Evolutionary conservation across 2,329 filamentous ascomycete genomes (phyloP).

Genomic region (Fusarium odoratissimum): DNA sequence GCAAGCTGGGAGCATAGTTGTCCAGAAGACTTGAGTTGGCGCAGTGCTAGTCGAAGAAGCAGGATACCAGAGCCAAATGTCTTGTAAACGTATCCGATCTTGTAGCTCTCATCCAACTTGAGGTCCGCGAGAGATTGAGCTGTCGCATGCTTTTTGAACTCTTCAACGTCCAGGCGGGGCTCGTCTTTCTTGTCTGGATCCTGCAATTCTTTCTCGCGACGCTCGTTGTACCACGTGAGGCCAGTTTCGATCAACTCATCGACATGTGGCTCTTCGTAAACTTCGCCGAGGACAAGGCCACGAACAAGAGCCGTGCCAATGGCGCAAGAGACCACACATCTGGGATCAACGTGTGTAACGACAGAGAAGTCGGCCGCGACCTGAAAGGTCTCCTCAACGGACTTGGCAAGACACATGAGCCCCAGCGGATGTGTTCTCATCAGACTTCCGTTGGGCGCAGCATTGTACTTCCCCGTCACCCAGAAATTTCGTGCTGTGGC

Average conservation of each 20-base stretch:
- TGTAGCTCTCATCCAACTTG: slow-evolving; percentile 56
- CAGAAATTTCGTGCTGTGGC: slow-evolving; percentile 55
- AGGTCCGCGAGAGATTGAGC: slow-evolving; percentile 53
- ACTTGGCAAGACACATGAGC: slow-evolving; percentile 57
- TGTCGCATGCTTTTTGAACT: slow-evolving; percentile 56
- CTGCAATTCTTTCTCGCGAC: slow-evolving; percentile 33
- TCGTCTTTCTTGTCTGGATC: slow-evolving; percentile 45
- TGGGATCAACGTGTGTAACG: slow-evolving; percentile 63
- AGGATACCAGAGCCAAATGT: slow-evolving; percentile 61
- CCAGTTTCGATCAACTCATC: slow-evolving; percentile 55
- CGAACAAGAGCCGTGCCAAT: slow-evolving; percentile 60
- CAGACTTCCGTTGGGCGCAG: slow-evolving; percentile 63
- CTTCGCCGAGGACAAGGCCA: slow-evolving; percentile 58
- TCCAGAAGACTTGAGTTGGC: slow-evolving; percentile 40
- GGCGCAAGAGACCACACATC: slow-evolving; percentile 62
- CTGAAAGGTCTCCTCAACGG: slow-evolving; percentile 57
- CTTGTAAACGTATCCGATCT: slow-evolving; percentile 67
- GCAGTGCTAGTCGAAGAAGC: slow-evolving; percentile 57
- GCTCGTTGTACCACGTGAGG: slow-evolving; percentile 53
- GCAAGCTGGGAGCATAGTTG: slow-evolving; percentile 34
- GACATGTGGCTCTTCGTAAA: slow-evolving; percentile 53
- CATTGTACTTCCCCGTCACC: slow-evolving; percentile 52
- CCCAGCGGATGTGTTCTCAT: slow-evolving; percentile 66
- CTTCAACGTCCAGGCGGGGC: slow-evolving; percentile 52
- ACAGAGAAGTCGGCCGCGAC: slow-evolving; percentile 55